Evolutionary conservation across 2,329 filamentous ascomycete genomes (phyloP), one percentile per base, ranked within the genome.

Genomic region (Aspergillus novofumigatus): DNA sequence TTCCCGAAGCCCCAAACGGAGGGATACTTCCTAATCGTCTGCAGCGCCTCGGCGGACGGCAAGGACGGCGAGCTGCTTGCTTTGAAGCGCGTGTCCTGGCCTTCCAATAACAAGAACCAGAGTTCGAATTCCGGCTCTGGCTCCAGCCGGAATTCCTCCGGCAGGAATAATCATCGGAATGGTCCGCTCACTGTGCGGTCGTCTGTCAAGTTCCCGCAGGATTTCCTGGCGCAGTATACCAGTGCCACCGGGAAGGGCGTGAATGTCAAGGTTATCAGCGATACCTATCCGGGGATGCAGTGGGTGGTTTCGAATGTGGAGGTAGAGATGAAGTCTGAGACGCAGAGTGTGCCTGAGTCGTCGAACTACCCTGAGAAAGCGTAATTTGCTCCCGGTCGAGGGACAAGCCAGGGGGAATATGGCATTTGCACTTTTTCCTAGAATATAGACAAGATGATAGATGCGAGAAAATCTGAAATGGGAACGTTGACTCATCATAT

Each of bases 1-100:
- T 97, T 96, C 76, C 93, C 93, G 1, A 99, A 99, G 75, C 86
- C 92, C 17, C 94, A 99, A 74, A 94, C 86, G 0, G 94, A 99
- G 69, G 92, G 92, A 0, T 97, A 88, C 83, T 97, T 99, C 73
- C 84, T 94, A 14, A 70, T 97, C 23, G 82, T 96, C 0, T 87
- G 86, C 6, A 66, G 63, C 35, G 61, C 68, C 41, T 62, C 63
- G 4, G 52, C 68, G 0, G 67, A 69, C 51, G 66, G 83, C 2
- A 78, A 78, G 0, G 82, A 77, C 6, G 91, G 93, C 58, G 91
- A 97, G 64, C 81, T 97, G 42, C 75, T 96, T 3, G 93, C 89
- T 2, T 80, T 99, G 61, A 97, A 96, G 81, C 81, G 94, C 29
- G 84, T 94, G 0, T 87, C 86, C 1, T 97, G 94, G 92, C 76